Percentiles rank a stretch among this genome's conserved stretches.
Conservation (phyloP, 345 rosid genomes). For the Geranium rotundifolium region DNA sequence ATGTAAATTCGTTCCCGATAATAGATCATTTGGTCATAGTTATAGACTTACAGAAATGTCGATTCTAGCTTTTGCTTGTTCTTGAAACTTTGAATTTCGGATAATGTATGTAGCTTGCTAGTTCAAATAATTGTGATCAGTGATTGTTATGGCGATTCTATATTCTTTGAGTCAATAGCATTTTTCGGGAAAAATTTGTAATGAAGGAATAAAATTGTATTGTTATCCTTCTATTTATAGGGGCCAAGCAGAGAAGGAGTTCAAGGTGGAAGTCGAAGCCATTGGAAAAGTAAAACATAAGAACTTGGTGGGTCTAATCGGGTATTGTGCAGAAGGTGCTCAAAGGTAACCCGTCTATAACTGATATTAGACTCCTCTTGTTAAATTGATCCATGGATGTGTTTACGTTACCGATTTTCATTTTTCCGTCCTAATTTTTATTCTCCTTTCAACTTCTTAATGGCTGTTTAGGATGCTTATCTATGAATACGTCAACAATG, state of each 20-base stretch:
- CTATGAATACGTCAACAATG: constrained; percentile 82
- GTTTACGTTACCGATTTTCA: neutral
- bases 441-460: neutral
- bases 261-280: constrained; percentile 90
- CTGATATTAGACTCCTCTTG: too few species aligned
- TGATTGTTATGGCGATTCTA: too few species aligned
- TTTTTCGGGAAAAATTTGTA: too few species aligned
- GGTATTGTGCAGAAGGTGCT: constrained; percentile 77
- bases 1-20: too few species aligned
- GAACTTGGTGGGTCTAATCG: constrained; percentile 85
- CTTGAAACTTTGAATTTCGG: too few species aligned
- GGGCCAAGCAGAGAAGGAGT: constrained; percentile 97
- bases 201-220: too few species aligned
- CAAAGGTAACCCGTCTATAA: constrained; percentile 40
- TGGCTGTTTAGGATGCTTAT: constrained; percentile 67
- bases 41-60: too few species aligned
- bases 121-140: too few species aligned
- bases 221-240: constrained; percentile 20
- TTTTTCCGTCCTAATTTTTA: neutral
- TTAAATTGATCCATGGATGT: neutral
- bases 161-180: too few species aligned
- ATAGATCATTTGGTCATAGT: too few species aligned
- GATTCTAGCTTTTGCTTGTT: too few species aligned
- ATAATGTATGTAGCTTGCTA: too few species aligned
- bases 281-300: constrained; percentile 95